Evolutionary conservation across 1,284 basidiomycete species (phyloP).

Genomic region (Xerocomus amazonicus): DNA sequence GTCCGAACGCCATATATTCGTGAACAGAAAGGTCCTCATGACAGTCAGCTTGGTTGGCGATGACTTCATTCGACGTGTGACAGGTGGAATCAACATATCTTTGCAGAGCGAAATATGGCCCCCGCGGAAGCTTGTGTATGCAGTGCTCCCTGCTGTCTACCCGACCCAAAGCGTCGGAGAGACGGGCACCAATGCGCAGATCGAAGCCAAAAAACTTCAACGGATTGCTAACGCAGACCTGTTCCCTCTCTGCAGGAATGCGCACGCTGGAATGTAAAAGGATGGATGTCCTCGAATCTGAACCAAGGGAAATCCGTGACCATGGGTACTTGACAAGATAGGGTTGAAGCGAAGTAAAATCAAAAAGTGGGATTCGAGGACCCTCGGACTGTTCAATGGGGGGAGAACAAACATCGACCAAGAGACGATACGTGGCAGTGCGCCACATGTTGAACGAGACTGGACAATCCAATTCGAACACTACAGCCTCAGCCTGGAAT

Average conservation of each 20-base stretch:
- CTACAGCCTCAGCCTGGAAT: constrained; percentile 25
- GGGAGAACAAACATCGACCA: constrained; percentile 32
- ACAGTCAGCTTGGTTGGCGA: constrained; percentile 40
- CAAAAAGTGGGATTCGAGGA: constrained; percentile 13
- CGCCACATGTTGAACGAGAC: constrained; percentile 43
- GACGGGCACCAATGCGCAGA: constrained; percentile 9
- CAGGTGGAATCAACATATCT: constrained; percentile 33
- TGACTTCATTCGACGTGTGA: constrained; percentile 41
- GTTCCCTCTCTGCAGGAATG: constrained; percentile 24
- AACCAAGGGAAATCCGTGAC: constrained; percentile 36
- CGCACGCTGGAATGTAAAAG: constrained; percentile 21
- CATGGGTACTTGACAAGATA: constrained; percentile 4
- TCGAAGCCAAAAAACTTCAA: constrained; percentile 23
- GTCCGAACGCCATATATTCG: constrained; percentile 42
- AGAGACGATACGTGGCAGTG: constrained; percentile 37
- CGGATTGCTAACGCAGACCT: constrained; percentile 32
- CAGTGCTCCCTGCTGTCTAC: constrained; percentile 26
- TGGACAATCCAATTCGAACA: constrained; percentile 48
- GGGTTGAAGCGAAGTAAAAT: background rate
- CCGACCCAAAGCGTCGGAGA: constrained; percentile 3
- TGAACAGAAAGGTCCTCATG: constrained; percentile 37
- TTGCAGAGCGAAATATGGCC: constrained; percentile 36
- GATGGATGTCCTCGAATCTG: constrained; percentile 35
- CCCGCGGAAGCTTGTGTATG: constrained; percentile 26
- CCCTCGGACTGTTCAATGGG: background rate